Evolutionary conservation across 2,329 filamentous ascomycete species (phyloP).

Genomic region (Xylariaceae sp.): DNA sequence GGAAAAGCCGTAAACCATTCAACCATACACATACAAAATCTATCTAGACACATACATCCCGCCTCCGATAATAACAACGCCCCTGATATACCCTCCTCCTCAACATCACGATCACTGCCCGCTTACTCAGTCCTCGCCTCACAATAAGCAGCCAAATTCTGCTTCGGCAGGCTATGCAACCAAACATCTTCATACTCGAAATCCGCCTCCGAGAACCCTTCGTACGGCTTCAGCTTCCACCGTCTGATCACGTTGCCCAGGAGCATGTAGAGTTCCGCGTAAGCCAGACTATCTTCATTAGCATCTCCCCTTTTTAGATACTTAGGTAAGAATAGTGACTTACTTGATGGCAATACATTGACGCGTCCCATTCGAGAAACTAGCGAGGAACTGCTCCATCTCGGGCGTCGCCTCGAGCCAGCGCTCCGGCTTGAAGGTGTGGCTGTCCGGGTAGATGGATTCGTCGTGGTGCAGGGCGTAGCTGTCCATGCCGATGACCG

Average conservation of each 20-base stretch:
- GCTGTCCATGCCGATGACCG: neutral
- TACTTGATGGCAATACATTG: neutral
- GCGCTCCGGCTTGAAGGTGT: neutral
- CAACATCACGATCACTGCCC: neutral
- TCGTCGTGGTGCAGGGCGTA: neutral
- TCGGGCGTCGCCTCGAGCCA: neutral
- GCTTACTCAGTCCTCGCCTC: neutral
- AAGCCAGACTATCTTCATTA: too few relatives aligned
- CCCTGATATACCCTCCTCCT: neutral
- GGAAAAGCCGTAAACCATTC: neutral
- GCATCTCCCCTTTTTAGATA: too few relatives aligned
- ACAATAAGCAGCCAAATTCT: neutral
- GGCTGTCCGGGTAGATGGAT: neutral
- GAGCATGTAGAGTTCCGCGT: neutral
- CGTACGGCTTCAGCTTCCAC: neutral
- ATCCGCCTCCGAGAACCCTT: neutral
- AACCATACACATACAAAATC: too few relatives aligned
- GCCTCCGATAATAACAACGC: neutral
- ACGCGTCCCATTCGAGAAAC: neutral
- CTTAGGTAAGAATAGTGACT: too few relatives aligned
- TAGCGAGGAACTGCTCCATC: neutral
- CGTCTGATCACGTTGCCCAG: neutral
- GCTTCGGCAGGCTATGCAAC: neutral
- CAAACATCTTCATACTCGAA: neutral
- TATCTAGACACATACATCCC: too few relatives aligned